Base-by-base conservation (phyloP, 176 grass and related monocot genomes). In the Lolium perenne region DNA sequence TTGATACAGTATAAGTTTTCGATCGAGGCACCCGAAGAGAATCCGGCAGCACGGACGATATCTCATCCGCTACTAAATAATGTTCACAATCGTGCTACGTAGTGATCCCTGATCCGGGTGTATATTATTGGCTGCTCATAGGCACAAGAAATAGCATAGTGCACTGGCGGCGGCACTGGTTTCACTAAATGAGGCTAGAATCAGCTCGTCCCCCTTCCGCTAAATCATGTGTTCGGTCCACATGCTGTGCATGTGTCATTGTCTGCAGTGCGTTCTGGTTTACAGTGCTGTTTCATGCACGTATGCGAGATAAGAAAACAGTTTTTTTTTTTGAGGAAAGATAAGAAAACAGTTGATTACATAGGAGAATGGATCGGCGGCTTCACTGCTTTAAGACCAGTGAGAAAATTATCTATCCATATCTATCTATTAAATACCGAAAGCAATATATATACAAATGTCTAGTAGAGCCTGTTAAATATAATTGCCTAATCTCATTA, bases 51-150 rank as follows among this genome's bases (percentile, higher is more conserved):
- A 35, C 32, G 32, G 32, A 35, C n/a, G 40, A 47, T 29, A 15
- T 8, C 25, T 38, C 21, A 6, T 13, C 16, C 77, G 6, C 22
- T 62, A 26, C 13, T 61, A 89, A 82, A 70, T 62, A 90, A 86
- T 77, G 62, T 1, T 70, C 41, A 54, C 68, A 35, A 35, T 35
- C 76, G 35, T 51, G 45, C 35, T 16, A n/a, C 14, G 16, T 46
- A 45, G 66, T 55, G 26, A 45, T 45, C 41, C 58, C 32, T 65
- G 60, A 64, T 60, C 59, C 70, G 40, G 50, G 43, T 72, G 74
- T 35, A 79, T 73, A 66, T 79, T 63, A 68, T 32, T 48, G 62
- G 86, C 38, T 49, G 72, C 62, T 76, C 53, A 50, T 54, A 78
- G 21, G 21, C 56, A 59, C 56, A n/a, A 59, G 47, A 40, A 78